Evolutionary conservation across 164 flowering plant genomes (phyloP).

Genomic region (Protea cynaroides): DNA sequence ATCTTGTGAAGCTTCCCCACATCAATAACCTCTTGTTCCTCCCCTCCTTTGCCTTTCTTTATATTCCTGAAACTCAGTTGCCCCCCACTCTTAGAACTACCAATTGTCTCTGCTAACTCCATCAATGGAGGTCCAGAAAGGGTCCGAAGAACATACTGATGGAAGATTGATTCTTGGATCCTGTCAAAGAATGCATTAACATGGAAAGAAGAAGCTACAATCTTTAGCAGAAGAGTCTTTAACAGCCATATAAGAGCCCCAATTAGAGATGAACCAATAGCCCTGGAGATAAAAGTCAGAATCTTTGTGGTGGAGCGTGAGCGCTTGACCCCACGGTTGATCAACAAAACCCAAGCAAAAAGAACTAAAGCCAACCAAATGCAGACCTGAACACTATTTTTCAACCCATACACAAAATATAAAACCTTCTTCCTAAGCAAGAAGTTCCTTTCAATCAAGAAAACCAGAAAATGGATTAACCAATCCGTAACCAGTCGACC

Average conservation of each 20-base stretch:
- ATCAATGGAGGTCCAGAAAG: slow-evolving; percentile 70
- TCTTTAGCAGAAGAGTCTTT: slow-evolving; percentile 63
- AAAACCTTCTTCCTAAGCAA: slow-evolving; percentile 63
- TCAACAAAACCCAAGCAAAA: slow-evolving; percentile 59
- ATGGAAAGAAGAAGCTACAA: slow-evolving; percentile 65
- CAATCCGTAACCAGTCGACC: slow-evolving; percentile 63
- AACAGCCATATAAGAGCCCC: slow-evolving; percentile 62
- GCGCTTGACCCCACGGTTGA: slow-evolving; percentile 42
- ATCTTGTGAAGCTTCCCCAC: slow-evolving; percentile 59
- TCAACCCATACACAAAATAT: slow-evolving; percentile 69
- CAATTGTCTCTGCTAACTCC: slow-evolving; percentile 37
- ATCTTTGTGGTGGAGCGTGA: slow-evolving; percentile 23
- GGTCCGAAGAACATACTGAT: slow-evolving; percentile 64
- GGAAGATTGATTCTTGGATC: slow-evolving; percentile 73
- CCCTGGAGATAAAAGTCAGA: slow-evolving; percentile 45
- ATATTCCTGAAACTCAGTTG: slow-evolving; percentile 42
- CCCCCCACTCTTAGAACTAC: slow-evolving; percentile 22
- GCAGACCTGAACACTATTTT: slow-evolving; percentile 49
- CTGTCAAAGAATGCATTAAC: slow-evolving; percentile 71
- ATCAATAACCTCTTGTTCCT: slow-evolving; percentile 53
- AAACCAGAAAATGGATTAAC: slow-evolving; percentile 47
- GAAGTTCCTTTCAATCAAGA: slow-evolving; percentile 64
- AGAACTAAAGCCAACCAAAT: slow-evolving; percentile 67
- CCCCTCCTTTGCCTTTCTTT: slow-evolving; percentile 28
- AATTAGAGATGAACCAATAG: slow-evolving; percentile 42